Evolutionary conservation across 305 asterid species (phyloP).

Genomic region (Fraxinus sp.): DNA sequence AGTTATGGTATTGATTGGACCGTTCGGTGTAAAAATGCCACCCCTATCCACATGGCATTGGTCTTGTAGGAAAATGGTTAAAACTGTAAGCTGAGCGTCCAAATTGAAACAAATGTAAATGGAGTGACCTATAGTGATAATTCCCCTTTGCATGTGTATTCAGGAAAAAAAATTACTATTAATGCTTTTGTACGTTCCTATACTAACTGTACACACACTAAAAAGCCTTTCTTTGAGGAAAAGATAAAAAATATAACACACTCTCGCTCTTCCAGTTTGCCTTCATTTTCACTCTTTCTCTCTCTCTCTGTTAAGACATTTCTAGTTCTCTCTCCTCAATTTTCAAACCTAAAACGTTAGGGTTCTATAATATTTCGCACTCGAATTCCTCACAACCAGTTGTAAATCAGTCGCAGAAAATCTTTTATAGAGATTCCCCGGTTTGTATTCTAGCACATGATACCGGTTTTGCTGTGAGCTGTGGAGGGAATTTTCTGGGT

Average conservation of each 20-base stretch:
- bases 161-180: conserved; percentile 13
- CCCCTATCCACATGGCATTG: background rate
- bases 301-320: conserved; percentile 17
- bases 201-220: background rate
- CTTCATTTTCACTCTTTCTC: conserved; percentile 28
- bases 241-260: conserved; percentile 6
- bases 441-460: conserved; percentile 8
- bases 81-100: background rate
- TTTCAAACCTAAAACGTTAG: conserved; percentile 46
- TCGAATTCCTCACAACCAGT: conserved; percentile 21
- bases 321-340: conserved; percentile 25
- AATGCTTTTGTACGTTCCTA: conserved; percentile 20
- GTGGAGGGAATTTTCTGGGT: conserved; percentile 20
- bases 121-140: background rate
- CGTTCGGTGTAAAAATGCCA: background rate
- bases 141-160: conserved; percentile 14
- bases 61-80: background rate
- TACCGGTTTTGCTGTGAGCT: conserved; percentile 18
- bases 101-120: background rate
- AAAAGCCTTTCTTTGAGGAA: background rate
- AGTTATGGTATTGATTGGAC: background rate
- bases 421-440: background rate
- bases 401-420: conserved; percentile 2
- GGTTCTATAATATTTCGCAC: conserved; percentile 31
- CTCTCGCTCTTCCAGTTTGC: conserved; percentile 16